Percentiles rank a stretch among this genome's conserved stretches.
These are phyloP conservation scores for Ceratocystis papillata DNA, from an alignment of 2,329 filamentous ascomycete species.

Conservation along the genomic window DNA sequence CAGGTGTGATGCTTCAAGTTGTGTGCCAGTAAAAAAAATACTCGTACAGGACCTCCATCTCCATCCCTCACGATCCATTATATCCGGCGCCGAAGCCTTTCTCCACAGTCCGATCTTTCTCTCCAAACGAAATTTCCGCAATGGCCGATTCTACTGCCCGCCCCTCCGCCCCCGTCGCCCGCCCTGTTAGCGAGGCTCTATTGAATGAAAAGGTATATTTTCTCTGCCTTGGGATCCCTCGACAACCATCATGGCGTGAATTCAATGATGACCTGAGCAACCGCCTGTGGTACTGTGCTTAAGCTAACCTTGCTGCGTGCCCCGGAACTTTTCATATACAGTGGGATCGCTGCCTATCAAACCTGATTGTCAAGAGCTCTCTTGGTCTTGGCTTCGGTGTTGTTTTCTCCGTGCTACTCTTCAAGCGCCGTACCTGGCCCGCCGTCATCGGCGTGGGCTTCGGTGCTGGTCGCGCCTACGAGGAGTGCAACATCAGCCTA, in stretches of 20 bases:
- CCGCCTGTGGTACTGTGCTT: not conserved
- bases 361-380: slow-evolving; percentile 89
- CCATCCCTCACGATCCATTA: slow-evolving; percentile 15
- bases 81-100: slow-evolving; percentile 18
- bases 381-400: slow-evolving; percentile 95
- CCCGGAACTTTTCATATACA: slow-evolving; percentile 32
- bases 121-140: slow-evolving; percentile 27
- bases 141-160: slow-evolving; percentile 45
- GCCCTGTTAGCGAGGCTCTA: slow-evolving; percentile 92
- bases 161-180: slow-evolving; percentile 42
- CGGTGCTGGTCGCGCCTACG: slow-evolving; percentile 90
- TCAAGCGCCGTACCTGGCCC: slow-evolving; percentile 96
- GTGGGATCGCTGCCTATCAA: slow-evolving; percentile 99
- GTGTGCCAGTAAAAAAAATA: slow-evolving; percentile 19
- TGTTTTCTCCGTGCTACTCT: slow-evolving; percentile 95
- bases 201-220: slow-evolving; percentile 89
- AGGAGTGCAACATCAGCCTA: slow-evolving; percentile 85
- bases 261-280: not conserved
- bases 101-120: slow-evolving; percentile 14
- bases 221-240: not conserved
- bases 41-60: slow-evolving; percentile 13
- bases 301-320: slow-evolving; percentile 4
- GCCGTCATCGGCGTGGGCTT: slow-evolving; percentile 92
- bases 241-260: too few relatives aligned
- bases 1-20: slow-evolving; percentile 19